Evolutionary conservation across 768 basidiomycete species (phyloP).

Genomic region (Tephrocybe rancida): DNA sequence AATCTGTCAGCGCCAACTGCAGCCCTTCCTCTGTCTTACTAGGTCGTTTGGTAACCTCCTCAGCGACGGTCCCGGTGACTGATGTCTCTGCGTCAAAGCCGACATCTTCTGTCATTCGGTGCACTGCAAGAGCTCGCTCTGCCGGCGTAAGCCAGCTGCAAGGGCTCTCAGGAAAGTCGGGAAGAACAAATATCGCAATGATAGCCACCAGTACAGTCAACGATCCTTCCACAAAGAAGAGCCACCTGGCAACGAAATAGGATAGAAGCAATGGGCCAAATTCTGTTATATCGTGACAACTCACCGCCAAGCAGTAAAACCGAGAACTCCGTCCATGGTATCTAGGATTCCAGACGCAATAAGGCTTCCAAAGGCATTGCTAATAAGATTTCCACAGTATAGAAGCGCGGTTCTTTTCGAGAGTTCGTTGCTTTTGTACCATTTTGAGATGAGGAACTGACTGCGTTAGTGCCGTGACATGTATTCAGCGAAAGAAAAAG

Average conservation of each 20-base stretch:
- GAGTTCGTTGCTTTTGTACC: slow-evolving; percentile 80
- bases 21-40: slow-evolving; percentile 47
- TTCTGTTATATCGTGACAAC: slow-evolving; percentile 13
- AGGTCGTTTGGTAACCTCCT: not conserved
- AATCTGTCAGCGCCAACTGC: slow-evolving; percentile 66
- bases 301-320: slow-evolving; percentile 78
- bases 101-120: slow-evolving; percentile 69
- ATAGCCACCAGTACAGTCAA: slow-evolving; percentile 60
- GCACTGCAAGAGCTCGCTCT: slow-evolving; percentile 62
- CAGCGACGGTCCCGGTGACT: slow-evolving; percentile 15
- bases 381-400: slow-evolving; percentile 76
- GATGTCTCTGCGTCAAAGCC: slow-evolving; percentile 53
- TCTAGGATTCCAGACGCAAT: slow-evolving; percentile 81
- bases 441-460: slow-evolving; percentile 66
- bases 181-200: slow-evolving; percentile 67
- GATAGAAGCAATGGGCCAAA: not conserved
- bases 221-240: slow-evolving; percentile 75
- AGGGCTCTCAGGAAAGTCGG: slow-evolving; percentile 77
- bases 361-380: slow-evolving; percentile 84
- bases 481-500: not conserved
- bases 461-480: not conserved
- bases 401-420: slow-evolving; percentile 74
- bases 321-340: slow-evolving; percentile 75
- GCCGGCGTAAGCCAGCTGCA: slow-evolving; percentile 59
- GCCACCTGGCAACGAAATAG: slow-evolving; percentile 50